Evolutionary conservation across 2,329 filamentous ascomycete genomes (phyloP).

Genomic region (Calcarisporium arbuscula): DNA sequence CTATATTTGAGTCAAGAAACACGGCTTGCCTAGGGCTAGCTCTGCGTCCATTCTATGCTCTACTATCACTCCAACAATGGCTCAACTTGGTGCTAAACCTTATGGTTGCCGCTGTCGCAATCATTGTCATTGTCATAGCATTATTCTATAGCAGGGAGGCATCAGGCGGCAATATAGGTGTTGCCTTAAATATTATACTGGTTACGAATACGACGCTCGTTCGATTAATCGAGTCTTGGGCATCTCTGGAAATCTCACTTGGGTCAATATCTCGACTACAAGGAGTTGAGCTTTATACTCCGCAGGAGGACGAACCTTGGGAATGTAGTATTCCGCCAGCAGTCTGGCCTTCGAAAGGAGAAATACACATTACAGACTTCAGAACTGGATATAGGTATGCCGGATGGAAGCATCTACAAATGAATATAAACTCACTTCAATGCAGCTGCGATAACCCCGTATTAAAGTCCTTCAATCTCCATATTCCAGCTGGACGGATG

Average conservation of each 20-base stretch:
- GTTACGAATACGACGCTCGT: slow-evolving; percentile 16
- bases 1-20: slow-evolving; percentile 24
- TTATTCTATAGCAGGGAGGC: slow-evolving; percentile 17
- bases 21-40: slow-evolving; percentile 32
- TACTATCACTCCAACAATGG: slow-evolving; percentile 43
- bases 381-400: slow-evolving; percentile 13
- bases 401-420: too few species aligned
- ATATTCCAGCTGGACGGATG: slow-evolving; percentile 13
- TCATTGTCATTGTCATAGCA: slow-evolving; percentile 26
- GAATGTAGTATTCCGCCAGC: slow-evolving; percentile 5
- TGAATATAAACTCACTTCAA: too few species aligned
- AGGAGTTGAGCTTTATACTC: slow-evolving; percentile 12
- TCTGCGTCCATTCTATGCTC: slow-evolving; percentile 24
- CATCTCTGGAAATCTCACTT: slow-evolving; percentile 16
- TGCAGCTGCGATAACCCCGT: too few species aligned
- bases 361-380: slow-evolving; percentile 10
- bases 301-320: slow-evolving; percentile 9
- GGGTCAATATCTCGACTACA: slow-evolving; percentile 16
- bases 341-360: slow-evolving; percentile 14
- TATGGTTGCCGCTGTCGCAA: slow-evolving; percentile 28
- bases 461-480: slow-evolving; percentile 12
- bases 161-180: slow-evolving; percentile 14
- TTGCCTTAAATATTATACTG: slow-evolving; percentile 18
- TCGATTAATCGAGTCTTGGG: slow-evolving; percentile 14
- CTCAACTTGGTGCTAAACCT: slow-evolving; percentile 39